phyloP scores from a whole-genome alignment of 768 basidiomycete genomes.

The Pleurotus pulmonarius region DNA sequence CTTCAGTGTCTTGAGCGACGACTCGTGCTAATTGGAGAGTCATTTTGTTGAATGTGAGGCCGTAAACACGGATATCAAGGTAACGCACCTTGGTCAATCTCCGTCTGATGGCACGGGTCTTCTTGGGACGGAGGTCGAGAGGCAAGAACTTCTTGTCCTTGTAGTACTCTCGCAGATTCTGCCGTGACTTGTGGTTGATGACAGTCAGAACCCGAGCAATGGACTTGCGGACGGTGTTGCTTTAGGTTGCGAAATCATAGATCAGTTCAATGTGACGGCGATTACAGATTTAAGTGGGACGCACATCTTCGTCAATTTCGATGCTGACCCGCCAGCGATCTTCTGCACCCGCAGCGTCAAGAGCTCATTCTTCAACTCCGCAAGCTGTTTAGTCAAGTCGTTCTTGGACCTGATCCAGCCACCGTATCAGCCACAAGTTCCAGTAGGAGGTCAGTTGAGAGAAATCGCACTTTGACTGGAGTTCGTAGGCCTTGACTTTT shows the following conservation, averaged over 20 bases:
- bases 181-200: slow-evolving; percentile 96
- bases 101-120: slow-evolving; percentile 97
- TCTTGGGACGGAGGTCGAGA: slow-evolving; percentile 96
- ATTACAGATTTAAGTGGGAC: slow-evolving; percentile 22
- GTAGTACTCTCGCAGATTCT: slow-evolving; percentile 97
- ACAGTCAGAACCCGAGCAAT: slow-evolving; percentile 98
- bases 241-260: slow-evolving; percentile 27
- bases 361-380: slow-evolving; percentile 94
- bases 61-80: neutral
- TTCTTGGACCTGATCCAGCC: slow-evolving; percentile 77
- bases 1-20: slow-evolving; percentile 82
- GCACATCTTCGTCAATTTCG: slow-evolving; percentile 97
- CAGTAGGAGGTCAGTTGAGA: neutral
- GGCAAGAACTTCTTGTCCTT: slow-evolving; percentile 95
- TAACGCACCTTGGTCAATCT: slow-evolving; percentile 79
- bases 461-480: slow-evolving; percentile 82
- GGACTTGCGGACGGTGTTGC: slow-evolving; percentile 95
- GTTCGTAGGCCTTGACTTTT: slow-evolving; percentile 95
- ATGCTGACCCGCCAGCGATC: slow-evolving; percentile 91
- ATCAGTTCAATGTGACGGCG: slow-evolving; percentile 5
- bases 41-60: neutral
- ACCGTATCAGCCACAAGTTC: slow-evolving; percentile 2
- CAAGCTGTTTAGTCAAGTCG: slow-evolving; percentile 92
- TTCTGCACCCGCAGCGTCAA: slow-evolving; percentile 94
- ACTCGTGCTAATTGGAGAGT: slow-evolving; percentile 60